Conservation (phyloP, 257 asterid species). For the Ballota nigra region DNA sequence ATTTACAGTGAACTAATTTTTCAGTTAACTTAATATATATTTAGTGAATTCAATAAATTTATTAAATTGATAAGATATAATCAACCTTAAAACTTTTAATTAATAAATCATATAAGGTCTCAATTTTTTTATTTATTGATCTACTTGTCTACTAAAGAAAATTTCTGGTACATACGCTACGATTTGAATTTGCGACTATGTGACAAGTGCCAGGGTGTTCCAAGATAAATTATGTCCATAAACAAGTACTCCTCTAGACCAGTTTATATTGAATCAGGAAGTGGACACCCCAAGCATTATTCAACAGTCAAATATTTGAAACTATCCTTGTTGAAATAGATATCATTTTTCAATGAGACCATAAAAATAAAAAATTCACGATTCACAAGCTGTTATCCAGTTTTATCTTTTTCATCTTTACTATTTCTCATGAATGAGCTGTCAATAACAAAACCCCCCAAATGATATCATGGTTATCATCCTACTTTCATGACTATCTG, state of each 20-base stretch:
- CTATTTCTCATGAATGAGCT: not conserved
- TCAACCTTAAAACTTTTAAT: not conserved
- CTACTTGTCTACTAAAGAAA: not conserved
- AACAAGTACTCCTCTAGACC: not conserved
- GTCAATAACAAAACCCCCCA: not conserved
- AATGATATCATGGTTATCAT: no score
- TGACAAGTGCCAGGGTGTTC: not conserved
- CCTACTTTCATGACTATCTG: no score
- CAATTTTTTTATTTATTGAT: not conserved
- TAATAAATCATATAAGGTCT: not conserved
- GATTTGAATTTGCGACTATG: not conserved
- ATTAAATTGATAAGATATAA: not conserved
- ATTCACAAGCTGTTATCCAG: not conserved
- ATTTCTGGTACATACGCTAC: not conserved
- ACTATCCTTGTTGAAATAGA: not conserved
- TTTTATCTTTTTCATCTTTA: not conserved
- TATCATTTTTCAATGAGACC: not conserved
- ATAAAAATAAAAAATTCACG: not conserved
- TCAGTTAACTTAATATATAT: not conserved
- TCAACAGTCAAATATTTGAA: not conserved
- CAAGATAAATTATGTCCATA: no score
- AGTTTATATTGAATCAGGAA: not conserved
- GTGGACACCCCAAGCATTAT: not conserved
- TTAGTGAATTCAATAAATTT: not conserved
- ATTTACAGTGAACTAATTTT: not conserved